Percentiles rank a stretch among this genome's conserved stretches.
Evolutionary conservation across 1,139 yeast species (phyloP).

Genomic region (Zygosaccharomyces pseudobailii): DNA sequence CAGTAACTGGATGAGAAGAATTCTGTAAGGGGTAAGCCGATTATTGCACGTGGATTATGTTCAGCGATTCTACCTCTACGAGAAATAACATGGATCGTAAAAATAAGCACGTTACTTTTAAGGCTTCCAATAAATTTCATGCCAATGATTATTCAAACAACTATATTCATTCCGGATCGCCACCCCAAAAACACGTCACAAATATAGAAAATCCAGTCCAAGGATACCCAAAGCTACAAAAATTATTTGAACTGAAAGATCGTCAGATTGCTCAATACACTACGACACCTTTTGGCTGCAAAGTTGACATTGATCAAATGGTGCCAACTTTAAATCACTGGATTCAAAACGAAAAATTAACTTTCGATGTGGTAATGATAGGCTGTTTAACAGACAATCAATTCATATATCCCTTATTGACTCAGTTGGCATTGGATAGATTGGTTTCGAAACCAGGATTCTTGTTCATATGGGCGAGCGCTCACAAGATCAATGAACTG

Average conservation of each 20-base stretch:
- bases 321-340: constrained; percentile 54
- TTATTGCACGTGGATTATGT: too few species aligned
- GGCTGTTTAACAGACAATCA: constrained; percentile 79
- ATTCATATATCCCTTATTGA: constrained; percentile 53
- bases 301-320: constrained; percentile 50
- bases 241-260: constrained; percentile 57
- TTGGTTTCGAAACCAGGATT: constrained; percentile 83
- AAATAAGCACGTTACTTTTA: constrained; percentile 21
- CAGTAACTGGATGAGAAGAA: too few species aligned
- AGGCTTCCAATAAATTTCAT: constrained; percentile 23
- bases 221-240: constrained; percentile 82
- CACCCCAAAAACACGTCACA: constrained; percentile 61
- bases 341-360: constrained; percentile 51
- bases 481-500: constrained; percentile 61
- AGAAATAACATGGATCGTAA: constrained; percentile 1
- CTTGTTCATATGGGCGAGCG: constrained; percentile 80
- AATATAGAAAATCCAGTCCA: constrained; percentile 62
- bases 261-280: constrained; percentile 48
- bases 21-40: too few species aligned
- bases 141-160: constrained; percentile 67
- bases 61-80: not conserved
- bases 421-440: constrained; percentile 63
- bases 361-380: constrained; percentile 87
- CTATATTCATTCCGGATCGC: constrained; percentile 54
- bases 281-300: constrained; percentile 60